Evolutionary conservation across 768 basidiomycete species (phyloP).

Genomic region (Cystofilobasidium capitatum): DNA sequence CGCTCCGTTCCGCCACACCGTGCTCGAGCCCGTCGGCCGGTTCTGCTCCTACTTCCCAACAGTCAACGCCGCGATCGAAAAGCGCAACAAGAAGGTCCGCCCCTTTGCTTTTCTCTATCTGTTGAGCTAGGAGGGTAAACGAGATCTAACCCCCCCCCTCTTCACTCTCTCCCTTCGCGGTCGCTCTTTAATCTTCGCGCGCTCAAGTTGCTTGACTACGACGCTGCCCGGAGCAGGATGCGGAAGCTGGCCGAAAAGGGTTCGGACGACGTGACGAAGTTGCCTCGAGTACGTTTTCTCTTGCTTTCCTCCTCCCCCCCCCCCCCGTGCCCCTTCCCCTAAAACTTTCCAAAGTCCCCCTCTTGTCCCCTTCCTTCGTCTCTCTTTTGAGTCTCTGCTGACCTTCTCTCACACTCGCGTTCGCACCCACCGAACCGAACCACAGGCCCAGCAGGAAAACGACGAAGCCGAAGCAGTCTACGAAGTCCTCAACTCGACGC

Average conservation of each 20-base stretch:
- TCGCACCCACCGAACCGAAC: neutral
- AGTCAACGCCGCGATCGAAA: conserved; percentile 84
- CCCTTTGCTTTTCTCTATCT: neutral
- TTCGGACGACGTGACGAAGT: conserved; percentile 79
- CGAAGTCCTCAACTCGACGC: conserved; percentile 81
- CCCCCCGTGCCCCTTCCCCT: neutral
- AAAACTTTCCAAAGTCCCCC: neutral
- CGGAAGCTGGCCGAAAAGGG: conserved; percentile 87
- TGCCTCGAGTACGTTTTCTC: conserved; percentile 58
- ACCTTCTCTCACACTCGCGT: neutral
- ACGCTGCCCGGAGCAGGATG: conserved; percentile 77
- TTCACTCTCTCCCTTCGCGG: neutral
- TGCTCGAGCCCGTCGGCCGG: conserved; percentile 90
- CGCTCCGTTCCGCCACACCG: conserved; percentile 82
- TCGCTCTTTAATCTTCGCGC: neutral
- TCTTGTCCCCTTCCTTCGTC: neutral
- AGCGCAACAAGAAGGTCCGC: conserved; percentile 88
- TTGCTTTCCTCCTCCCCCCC: neutral
- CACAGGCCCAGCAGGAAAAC: conserved; percentile 83
- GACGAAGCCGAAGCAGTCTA: conserved; percentile 93
- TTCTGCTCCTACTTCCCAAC: conserved; percentile 92
- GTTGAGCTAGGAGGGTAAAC: too few species aligned
- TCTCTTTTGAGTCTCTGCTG: neutral
- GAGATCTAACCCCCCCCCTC: neutral
- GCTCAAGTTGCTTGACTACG: conserved; percentile 80